Evolutionary conservation across 1,284 basidiomycete species (phyloP), one percentile per base, ranked within the genome.

Genomic region (Malassezia nana): DNA sequence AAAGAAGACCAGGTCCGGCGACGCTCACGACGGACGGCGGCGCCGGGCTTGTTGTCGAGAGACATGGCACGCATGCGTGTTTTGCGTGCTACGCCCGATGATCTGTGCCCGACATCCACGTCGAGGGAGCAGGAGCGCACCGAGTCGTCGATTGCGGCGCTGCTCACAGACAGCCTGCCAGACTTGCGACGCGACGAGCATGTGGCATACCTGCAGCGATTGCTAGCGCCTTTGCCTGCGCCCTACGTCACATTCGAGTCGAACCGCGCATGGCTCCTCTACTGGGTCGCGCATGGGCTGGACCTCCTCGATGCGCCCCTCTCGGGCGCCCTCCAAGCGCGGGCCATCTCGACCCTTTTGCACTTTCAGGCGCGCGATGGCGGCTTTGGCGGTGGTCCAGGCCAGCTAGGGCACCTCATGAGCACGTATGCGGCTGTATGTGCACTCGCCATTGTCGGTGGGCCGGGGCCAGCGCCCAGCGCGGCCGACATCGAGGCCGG

Each of bases 341-440:
- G 64, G 13, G 67, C 72, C 26, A 67, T 73, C 25, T 50, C 62
- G 0, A 74, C 74, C 15, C 54, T 75, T 10, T 50, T 75, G 26
- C 64, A 63, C 25, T 74, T 69, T 46, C 74, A 74, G 40, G 50
- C 41, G 8, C 28, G 43, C 1, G 55, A 52, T 3, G 91, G 90
- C 1, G 92, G 92, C 1, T 96, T 96, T 71, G 83, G 84, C 8
- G 92, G 91, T 30, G 91, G 92, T 0, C 86, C 89, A 0, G 82
- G 86, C 2, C 94, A 98, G 69, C 78, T 84, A 0, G 79, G 88
- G 0, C 94, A 98, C 75, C 77, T 96, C 2, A 79, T 98, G 7
- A 82, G 89, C 0, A 95, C 88, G 0, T 98, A 95, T 72, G 90
- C 91, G 0, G 78, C 89, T 0, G 81, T 95, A 3, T 88, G 83